Evolutionary conservation across 2,329 filamentous ascomycete genomes (phyloP).

Genomic region (Thermothelomyces thermophilus): DNA sequence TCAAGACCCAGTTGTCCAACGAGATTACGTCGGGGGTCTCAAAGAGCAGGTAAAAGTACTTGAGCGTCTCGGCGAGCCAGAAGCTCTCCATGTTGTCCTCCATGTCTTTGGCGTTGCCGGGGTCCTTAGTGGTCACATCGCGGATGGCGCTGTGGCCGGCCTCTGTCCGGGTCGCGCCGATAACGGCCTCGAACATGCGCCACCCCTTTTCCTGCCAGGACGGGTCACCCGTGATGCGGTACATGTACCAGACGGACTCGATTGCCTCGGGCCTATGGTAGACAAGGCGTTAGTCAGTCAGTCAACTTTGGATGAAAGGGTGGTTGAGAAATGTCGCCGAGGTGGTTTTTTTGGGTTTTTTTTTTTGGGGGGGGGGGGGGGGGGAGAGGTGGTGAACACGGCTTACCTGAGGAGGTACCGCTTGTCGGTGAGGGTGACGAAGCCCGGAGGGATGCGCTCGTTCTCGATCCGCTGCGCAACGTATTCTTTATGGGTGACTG

Average conservation of each 20-base stretch:
- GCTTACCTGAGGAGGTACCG: slow-evolving; percentile 58
- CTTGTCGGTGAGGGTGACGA: slow-evolving; percentile 37
- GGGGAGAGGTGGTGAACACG: no score
- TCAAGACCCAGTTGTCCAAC: slow-evolving; percentile 62
- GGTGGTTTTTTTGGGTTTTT: no score
- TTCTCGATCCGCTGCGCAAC: slow-evolving; percentile 40
- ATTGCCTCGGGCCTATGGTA: slow-evolving; percentile 68
- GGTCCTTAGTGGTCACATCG: slow-evolving; percentile 44
- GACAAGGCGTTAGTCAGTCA: slow-evolving; percentile 2
- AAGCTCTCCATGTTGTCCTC: slow-evolving; percentile 75
- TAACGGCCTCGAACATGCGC: slow-evolving; percentile 73
- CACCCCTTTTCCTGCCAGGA: slow-evolving; percentile 75
- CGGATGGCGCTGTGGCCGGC: slow-evolving; percentile 64
- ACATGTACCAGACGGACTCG: slow-evolving; percentile 83
- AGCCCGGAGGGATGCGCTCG: slow-evolving; percentile 45
- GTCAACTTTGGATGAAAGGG: no score
- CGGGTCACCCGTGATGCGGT: slow-evolving; percentile 76
- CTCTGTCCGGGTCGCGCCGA: slow-evolving; percentile 57
- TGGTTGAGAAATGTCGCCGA: no score
- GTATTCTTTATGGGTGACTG: slow-evolving; percentile 48
- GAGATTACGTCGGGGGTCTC: slow-evolving; percentile 58
- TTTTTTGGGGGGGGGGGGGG: no score
- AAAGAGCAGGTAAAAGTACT: slow-evolving; percentile 85
- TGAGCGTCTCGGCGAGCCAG: slow-evolving; percentile 85
- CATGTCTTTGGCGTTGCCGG: not conserved